These are phyloP conservation scores for Melastoma candidum DNA, from an alignment of 441 rosid species.

Conservation along the genomic window DNA sequence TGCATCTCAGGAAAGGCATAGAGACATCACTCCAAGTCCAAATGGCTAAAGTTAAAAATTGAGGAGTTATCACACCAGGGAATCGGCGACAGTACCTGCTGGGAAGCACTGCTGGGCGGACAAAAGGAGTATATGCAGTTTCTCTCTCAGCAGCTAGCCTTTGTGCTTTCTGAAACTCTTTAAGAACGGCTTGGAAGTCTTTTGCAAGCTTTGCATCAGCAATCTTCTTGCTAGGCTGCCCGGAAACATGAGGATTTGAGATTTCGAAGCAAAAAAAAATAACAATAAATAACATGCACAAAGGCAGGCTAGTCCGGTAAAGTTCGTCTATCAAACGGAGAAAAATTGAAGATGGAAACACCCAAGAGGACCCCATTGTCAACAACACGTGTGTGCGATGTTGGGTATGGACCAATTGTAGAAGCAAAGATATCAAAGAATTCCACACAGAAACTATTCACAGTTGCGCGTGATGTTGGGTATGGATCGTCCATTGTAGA, in stretches of 20 bases:
- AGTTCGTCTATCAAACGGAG: background rate
- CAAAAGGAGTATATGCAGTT: slow-evolving; percentile 74
- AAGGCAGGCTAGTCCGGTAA: background rate
- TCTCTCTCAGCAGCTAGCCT: slow-evolving; percentile 88
- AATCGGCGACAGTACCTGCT: slow-evolving; percentile 29
- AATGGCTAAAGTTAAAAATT: background rate
- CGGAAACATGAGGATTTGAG: slow-evolving; percentile 3
- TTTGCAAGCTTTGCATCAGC: slow-evolving; percentile 94
- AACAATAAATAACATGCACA: too few relatives aligned
- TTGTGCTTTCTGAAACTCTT: slow-evolving; percentile 94
- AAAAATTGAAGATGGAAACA: too few relatives aligned
- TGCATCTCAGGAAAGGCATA: background rate
- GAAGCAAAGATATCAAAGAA: too few relatives aligned
- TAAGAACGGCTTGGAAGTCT: slow-evolving; percentile 85
- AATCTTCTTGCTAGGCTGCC: slow-evolving; percentile 82
- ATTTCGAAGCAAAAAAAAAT: background rate
- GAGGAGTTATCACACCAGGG: background rate
- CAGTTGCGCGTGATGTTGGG: too few relatives aligned
- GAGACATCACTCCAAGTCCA: too few relatives aligned
- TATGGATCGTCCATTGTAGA: too few relatives aligned
- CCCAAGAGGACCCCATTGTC: too few relatives aligned
- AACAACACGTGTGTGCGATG: too few relatives aligned
- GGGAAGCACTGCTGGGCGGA: slow-evolving; percentile 47
- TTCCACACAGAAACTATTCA: too few relatives aligned
- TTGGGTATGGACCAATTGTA: too few relatives aligned